Evolutionary conservation across 2,329 filamentous ascomycete species (phyloP).

Genomic region (Trichophyton verrucosum): DNA sequence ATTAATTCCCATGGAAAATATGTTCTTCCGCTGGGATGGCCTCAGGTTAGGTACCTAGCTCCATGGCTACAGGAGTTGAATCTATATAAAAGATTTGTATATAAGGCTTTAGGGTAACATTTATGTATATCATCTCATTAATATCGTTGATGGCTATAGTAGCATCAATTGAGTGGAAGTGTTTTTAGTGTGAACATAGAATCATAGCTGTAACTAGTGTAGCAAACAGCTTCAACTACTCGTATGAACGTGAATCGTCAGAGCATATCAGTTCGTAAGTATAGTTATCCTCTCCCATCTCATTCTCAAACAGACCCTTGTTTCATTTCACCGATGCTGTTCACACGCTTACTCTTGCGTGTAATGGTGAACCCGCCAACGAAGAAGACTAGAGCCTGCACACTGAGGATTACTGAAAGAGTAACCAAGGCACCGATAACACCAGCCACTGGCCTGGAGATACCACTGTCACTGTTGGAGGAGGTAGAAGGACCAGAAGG

Average conservation of each 20-base stretch:
- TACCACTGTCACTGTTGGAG: conserved; percentile 26
- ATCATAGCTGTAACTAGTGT: no score
- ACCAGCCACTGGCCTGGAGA: conserved; percentile 62
- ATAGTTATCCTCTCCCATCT: neutral
- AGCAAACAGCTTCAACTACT: neutral
- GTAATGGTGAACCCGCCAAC: conserved; percentile 47
- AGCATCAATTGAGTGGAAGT: no score
- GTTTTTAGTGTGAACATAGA: no score
- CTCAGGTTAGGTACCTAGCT: no score
- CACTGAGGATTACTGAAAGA: conserved; percentile 48
- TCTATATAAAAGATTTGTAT: no score
- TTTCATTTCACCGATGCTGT: neutral
- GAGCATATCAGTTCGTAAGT: neutral
- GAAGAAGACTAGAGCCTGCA: conserved; percentile 43
- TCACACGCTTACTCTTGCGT: conserved; percentile 34
- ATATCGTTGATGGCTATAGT: no score
- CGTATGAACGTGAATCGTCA: neutral
- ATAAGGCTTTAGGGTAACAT: no score
- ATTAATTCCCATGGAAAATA: neutral
- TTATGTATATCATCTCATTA: no score
- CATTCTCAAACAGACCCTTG: neutral
- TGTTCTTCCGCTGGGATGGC: neutral
- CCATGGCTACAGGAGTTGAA: no score
- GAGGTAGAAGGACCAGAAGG: conserved; percentile 20
- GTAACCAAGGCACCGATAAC: conserved; percentile 66